Conservation (phyloP, 106 monocot genomes). For the Platanthera guangdongensis region DNA sequence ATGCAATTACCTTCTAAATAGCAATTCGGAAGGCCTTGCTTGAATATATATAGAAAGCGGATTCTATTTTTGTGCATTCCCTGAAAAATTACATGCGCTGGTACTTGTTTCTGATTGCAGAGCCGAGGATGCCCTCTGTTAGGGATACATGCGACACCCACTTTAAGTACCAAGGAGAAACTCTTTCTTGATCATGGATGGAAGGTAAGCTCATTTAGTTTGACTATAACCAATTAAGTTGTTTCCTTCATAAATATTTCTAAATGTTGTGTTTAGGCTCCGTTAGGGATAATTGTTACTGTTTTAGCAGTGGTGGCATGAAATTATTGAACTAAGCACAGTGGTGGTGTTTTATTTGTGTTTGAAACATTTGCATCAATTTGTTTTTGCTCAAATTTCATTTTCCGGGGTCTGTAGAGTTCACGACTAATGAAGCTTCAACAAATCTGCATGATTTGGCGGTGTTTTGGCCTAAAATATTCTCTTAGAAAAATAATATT, state of each 20-base stretch:
- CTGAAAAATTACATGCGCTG: not conserved
- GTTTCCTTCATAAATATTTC: not conserved
- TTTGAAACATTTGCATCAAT: no score
- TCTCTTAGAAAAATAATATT: no score
- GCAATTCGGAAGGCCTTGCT: not conserved
- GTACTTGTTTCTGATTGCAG: slow-evolving; percentile 29
- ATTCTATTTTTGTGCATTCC: not conserved
- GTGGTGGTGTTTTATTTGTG: no score
- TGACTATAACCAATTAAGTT: not conserved
- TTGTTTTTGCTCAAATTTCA: no score
- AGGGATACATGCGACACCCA: slow-evolving; percentile 73
- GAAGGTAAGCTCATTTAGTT: slow-evolving; percentile 35
- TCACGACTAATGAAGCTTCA: no score
- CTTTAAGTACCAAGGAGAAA: slow-evolving; percentile 51
- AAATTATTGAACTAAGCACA: no score
- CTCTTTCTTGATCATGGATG: slow-evolving; percentile 78
- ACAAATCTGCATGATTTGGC: no score
- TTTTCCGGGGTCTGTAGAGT: no score
- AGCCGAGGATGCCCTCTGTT: slow-evolving; percentile 82
- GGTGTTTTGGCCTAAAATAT: no score
- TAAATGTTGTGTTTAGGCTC: not conserved
- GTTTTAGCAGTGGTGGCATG: no score
- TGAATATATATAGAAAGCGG: not conserved
- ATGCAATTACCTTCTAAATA: not conserved
- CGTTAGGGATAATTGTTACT: not conserved